Base-by-base conservation (phyloP, 768 basidiomycete genomes). In the Gymnopilus dilepis region DNA sequence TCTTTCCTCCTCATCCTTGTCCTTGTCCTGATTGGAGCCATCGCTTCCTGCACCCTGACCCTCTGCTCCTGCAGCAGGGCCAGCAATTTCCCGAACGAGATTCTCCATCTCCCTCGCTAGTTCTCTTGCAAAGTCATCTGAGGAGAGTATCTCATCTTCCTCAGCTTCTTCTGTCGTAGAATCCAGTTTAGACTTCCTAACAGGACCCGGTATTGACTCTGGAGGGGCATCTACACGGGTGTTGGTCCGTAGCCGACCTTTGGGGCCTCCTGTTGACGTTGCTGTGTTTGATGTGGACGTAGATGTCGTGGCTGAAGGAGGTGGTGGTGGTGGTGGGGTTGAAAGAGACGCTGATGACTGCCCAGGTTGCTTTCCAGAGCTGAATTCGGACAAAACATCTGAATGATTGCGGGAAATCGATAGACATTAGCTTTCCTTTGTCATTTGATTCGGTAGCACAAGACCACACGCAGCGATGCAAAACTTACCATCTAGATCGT, bases 401-500 rank as follows among this genome's bases (percentile, higher is more conserved):
- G n/a, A n/a, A 45, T 21, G 21, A 47, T 33, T 24, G 22, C 17
- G 48, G 22, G 42, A 55, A 6, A 17, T 17, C 26, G 45, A 52
- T n/a, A n/a, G 64, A 53, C 22, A 24, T 56, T 43, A 57, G 45
- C 28, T 58, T 38, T 59, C 43, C 15, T 52, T 19, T 57, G 30
- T 8, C 19, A 43, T 42, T 24, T 22, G 19, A 8, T 4, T 28
- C 6, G 11, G 33, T 45, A 22, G 54, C 31, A 17, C 34, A 42
- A 51, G 21, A 30, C 40, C 47, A 30, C n/a, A n/a, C n/a, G n/a
- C n/a, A 6, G 33, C 28, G 56, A 67, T 43, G 33, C 28, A 55
- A 67, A 47, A 22, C 65, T 33, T 59, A 81, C 81, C 84, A 70
- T 91, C 89, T 48, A 91, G 83, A 67, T 91, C 89, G 68, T 91